A percentile compares a stretch with the other conserved stretches of the same genome.
Evolutionary conservation across 2,329 filamentous ascomycete species (phyloP).

Genomic region (Penicillium sp.): DNA sequence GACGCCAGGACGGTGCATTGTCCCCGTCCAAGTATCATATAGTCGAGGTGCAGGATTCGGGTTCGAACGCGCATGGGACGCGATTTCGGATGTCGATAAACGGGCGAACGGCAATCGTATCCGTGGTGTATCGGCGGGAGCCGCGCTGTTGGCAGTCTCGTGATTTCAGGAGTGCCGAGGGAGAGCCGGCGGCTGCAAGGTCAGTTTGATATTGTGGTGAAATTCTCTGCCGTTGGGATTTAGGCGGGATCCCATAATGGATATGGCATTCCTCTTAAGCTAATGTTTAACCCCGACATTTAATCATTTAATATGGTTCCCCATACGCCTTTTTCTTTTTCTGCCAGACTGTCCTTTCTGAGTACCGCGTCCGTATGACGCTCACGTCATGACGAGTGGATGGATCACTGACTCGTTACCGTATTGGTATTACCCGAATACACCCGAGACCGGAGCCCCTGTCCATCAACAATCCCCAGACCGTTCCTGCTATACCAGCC

Average conservation of each 20-base stretch:
- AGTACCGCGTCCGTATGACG: background rate
- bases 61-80: background rate
- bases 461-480: background rate
- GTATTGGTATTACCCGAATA: conserved; percentile 11
- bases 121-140: background rate
- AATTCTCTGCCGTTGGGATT: background rate
- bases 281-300: background rate
- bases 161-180: conserved; percentile 8
- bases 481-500: too few relatives aligned
- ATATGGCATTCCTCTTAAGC: background rate
- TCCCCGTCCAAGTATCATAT: background rate
- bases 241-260: background rate
- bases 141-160: background rate
- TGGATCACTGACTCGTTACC: conserved; percentile 3
- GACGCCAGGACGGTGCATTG: background rate
- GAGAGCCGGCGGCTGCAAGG: background rate
- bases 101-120: background rate
- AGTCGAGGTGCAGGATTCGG: background rate
- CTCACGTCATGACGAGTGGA: conserved; percentile 8
- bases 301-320: background rate
- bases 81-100: background rate
- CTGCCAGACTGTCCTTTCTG: background rate
- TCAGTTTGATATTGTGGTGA: too few relatives aligned
- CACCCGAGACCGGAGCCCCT: conserved; percentile 3
- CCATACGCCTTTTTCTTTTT: background rate